Conservation (phyloP, 1,284 basidiomycete genomes). For the Lentinula novae-zelandiae region DNA sequence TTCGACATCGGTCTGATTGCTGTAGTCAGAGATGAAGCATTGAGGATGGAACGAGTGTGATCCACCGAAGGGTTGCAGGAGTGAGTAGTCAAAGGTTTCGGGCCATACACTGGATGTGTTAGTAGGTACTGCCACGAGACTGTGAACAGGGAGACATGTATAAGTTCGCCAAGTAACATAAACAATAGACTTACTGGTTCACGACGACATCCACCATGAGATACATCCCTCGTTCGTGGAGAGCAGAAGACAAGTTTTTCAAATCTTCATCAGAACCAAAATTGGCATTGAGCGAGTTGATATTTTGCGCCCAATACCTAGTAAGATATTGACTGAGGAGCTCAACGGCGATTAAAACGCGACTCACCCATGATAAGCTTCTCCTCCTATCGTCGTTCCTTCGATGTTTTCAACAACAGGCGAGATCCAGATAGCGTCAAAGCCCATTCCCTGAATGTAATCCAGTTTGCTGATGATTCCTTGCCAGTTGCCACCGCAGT, state of each 20-base stretch:
- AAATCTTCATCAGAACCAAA: slow-evolving; percentile 61
- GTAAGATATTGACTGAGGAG: slow-evolving; percentile 18
- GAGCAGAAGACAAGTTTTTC: slow-evolving; percentile 46
- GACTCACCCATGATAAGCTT: slow-evolving; percentile 37
- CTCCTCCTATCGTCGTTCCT: slow-evolving; percentile 49
- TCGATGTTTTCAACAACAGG: slow-evolving; percentile 58
- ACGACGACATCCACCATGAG: slow-evolving; percentile 67
- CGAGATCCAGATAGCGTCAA: slow-evolving; percentile 61
- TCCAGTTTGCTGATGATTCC: slow-evolving; percentile 49
- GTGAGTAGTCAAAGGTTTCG: slow-evolving; percentile 34
- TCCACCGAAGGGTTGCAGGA: slow-evolving; percentile 32
- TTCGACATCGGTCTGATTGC: slow-evolving; percentile 65
- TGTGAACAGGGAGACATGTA: slow-evolving; percentile 17
- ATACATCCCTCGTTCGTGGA: slow-evolving; percentile 64
- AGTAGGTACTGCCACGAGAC: slow-evolving; percentile 23
- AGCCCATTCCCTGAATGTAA: slow-evolving; percentile 68
- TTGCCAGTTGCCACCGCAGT: slow-evolving; percentile 68
- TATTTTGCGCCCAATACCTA: slow-evolving; percentile 44
- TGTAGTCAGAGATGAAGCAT: slow-evolving; percentile 45
- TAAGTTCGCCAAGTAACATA: slow-evolving; percentile 14
- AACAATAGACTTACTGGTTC: slow-evolving; percentile 47
- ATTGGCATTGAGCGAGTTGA: slow-evolving; percentile 50
- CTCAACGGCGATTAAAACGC: background rate
- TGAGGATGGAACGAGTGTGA: slow-evolving; percentile 31
- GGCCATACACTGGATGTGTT: slow-evolving; percentile 19